Evolutionary conservation across 1,284 basidiomycete species (phyloP), one percentile per base, ranked within the genome.

Genomic region (Apiotrichum laibachii): DNA sequence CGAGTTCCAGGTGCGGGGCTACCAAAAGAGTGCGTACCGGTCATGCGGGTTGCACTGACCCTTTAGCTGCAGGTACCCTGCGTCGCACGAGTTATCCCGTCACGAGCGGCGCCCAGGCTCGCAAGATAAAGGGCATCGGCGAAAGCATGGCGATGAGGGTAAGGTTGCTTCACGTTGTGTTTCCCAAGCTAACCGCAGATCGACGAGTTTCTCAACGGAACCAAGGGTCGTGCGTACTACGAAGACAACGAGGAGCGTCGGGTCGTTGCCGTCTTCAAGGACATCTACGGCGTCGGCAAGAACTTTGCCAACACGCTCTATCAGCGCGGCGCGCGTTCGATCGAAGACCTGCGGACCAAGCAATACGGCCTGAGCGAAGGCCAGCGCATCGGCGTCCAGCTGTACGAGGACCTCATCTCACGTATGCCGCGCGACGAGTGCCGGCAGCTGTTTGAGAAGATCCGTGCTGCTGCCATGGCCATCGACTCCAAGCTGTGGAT

Each of bases 381-480:
- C 1, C 91, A 94, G 73, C 52, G 77, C 72, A 86, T 91, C 57
- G 92, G 92, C 0, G 70, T 95, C 35, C 73, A 82, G 61, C 87
- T 85, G 62, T 93, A 93, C 71, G 85, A 90, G 61, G 90, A 77
- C 55, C 63, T 77, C 2, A 69, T 65, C 15, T 89, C 59, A 85
- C 89, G 91, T n/a, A 96, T 96, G 81, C 89, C 91, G 1, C 82
- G 92, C 21, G 81, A 80, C 33, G 92, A 96, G 76, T 90, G 88
- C 2, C 81, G 81, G 35, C 81, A 80, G 40, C 84, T 96, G 18
- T 93, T 86, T 70, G 82, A 87, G 12, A 72, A 82, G 22, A 89
- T 94, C 60, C 85, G 85, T 69, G 79, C 81, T 1, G 83, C 67
- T 88, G 91, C 89, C 2, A 79, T 86, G 1, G 74, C 76, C 2